Conservation (phyloP, 768 basidiomycete genomes). For the Daedaleopsis sinensis region DNA sequence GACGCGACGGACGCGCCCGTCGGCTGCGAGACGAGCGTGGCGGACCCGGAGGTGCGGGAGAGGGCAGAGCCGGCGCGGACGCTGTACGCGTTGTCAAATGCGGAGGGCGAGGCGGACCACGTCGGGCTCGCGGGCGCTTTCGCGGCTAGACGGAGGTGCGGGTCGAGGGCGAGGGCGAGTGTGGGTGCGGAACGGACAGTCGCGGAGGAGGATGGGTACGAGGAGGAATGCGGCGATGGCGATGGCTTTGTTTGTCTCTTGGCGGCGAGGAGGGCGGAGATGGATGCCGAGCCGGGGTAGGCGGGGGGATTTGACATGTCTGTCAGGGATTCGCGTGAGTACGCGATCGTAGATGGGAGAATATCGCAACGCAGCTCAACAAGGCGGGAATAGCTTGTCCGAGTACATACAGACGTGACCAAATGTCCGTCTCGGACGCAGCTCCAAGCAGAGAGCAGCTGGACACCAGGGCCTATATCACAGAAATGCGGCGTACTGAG, state of each 20-base stretch:
- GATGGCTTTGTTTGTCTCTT: not conserved
- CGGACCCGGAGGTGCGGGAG: not conserved
- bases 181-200: not conserved
- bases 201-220: not conserved
- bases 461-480: too few species aligned
- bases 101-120: conserved; percentile 4
- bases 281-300: not conserved
- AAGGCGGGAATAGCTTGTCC: too few species aligned
- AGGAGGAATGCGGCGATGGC: not conserved
- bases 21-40: not conserved
- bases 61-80: not conserved
- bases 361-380: too few species aligned
- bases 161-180: not conserved
- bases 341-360: too few species aligned
- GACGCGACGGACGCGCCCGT: not conserved
- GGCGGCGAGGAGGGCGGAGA: not conserved
- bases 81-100: not conserved
- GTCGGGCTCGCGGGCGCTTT: not conserved
- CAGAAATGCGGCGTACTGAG: too few species aligned
- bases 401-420: too few species aligned
- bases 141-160: too few species aligned
- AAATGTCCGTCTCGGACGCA: too few species aligned
- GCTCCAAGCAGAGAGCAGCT: too few species aligned
- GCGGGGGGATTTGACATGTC: too few species aligned
- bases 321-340: too few species aligned